Conservation (phyloP, 495 filamentous ascomycete genomes). For the Mytilinidion resinicola region DNA sequence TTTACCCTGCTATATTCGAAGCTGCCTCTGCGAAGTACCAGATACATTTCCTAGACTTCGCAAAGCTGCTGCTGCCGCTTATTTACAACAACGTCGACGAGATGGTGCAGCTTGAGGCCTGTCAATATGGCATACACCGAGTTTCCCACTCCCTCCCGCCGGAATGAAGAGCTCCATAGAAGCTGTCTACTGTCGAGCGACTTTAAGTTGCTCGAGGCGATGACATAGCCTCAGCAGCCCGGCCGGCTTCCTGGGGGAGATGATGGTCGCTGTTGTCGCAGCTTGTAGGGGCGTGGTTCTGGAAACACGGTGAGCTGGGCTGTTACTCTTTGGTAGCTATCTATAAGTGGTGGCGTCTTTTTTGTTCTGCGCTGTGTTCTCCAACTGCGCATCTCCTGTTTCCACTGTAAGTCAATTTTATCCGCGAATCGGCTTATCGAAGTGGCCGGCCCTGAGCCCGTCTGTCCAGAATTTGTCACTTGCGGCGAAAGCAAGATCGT, state of each 20-base stretch:
- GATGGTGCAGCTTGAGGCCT: constrained; percentile 9
- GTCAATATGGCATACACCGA: constrained; percentile 5
- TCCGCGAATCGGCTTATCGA: too few species aligned
- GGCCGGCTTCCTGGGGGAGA: background rate
- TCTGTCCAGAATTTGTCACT: too few species aligned
- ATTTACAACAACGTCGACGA: constrained; percentile 7
- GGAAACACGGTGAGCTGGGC: too few species aligned
- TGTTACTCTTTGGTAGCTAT: too few species aligned
- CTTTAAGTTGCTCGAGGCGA: background rate
- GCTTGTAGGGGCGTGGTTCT: too few species aligned
- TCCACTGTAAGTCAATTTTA: too few species aligned
- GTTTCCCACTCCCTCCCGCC: constrained; percentile 6
- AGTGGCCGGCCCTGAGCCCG: too few species aligned
- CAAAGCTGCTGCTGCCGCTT: constrained; percentile 4
- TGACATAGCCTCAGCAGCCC: background rate
- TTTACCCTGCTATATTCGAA: constrained; percentile 13
- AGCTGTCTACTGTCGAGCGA: background rate
- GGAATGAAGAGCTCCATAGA: background rate
- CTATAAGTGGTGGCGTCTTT: too few species aligned
- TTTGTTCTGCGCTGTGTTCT: too few species aligned
- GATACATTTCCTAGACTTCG: constrained; percentile 5
- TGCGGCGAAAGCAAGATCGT: too few species aligned
- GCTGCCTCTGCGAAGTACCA: constrained; percentile 11
- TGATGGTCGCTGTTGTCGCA: too few species aligned
- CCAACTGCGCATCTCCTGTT: too few species aligned